These are phyloP conservation scores for Ascosphaera acerosa DNA, from an alignment of 2,329 filamentous ascomycete genomes.

Conservation along the genomic window DNA sequence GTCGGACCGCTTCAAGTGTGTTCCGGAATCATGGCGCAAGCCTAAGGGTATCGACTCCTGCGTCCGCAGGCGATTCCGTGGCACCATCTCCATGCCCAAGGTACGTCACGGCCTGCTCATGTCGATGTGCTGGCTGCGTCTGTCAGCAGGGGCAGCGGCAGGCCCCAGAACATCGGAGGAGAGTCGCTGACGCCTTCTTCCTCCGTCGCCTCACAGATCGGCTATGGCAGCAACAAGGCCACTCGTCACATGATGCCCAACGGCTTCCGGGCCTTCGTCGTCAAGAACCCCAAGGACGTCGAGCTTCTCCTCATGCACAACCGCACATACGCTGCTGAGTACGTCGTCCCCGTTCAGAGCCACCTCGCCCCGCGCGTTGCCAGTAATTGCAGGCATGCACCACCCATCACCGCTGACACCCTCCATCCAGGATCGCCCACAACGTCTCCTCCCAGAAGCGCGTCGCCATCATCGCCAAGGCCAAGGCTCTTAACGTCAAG, in stretches of 20 bases:
- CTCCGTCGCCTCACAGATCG: constrained; percentile 40
- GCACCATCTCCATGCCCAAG: constrained; percentile 90
- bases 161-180: no score
- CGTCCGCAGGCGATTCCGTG: constrained; percentile 92
- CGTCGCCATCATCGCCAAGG: constrained; percentile 89
- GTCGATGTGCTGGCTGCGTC: neutral
- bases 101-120: no score
- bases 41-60: constrained; percentile 99
- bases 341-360: no score
- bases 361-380: no score
- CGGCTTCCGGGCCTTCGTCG: constrained; percentile 98
- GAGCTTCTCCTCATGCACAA: constrained; percentile 99
- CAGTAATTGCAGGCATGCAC: constrained; percentile 2
- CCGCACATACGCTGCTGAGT: constrained; percentile 97
- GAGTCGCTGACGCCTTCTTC: neutral
- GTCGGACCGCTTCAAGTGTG: constrained; percentile 87
- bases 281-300: constrained; percentile 87
- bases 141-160: no score
- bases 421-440: constrained; percentile 56
- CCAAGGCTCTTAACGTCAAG: constrained; percentile 97
- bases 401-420: constrained; percentile 2
- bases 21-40: constrained; percentile 86
- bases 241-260: constrained; percentile 97
- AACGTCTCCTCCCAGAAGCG: constrained; percentile 96
- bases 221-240: constrained; percentile 98